Percentiles rank a stretch among this genome's conserved stretches.
Conservation (phyloP, 2,329 filamentous ascomycete genomes). For the Emericellopsis atlantica region DNA sequence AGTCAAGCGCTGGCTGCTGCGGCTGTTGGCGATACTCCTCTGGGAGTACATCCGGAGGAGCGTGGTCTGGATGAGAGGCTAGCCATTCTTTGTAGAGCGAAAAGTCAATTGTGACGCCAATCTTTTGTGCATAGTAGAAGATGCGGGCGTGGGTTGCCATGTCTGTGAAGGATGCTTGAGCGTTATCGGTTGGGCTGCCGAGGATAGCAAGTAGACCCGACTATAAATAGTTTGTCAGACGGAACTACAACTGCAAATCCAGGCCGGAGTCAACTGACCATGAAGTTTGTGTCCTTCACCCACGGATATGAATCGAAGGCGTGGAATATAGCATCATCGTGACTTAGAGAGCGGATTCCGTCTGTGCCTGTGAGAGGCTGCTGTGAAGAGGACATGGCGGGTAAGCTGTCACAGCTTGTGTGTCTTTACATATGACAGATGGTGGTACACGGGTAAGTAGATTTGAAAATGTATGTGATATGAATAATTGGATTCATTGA, state of each 20-base stretch:
- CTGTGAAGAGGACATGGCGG: conserved; percentile 5
- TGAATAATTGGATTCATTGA: no score
- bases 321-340: conserved; percentile 34
- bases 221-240: conserved; percentile 13
- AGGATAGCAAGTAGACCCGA: conserved; percentile 53
- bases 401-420: no score
- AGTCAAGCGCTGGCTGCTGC: conserved; percentile 17
- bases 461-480: no score
- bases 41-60: conserved; percentile 21
- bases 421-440: no score
- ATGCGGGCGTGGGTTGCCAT: conserved; percentile 54
- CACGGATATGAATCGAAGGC: conserved; percentile 56
- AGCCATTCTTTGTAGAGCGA: conserved; percentile 56
- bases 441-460: no score
- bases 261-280: conserved; percentile 27
- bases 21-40: conserved; percentile 14
- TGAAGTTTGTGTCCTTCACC: conserved; percentile 55
- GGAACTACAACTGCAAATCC: not conserved
- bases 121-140: conserved; percentile 49
- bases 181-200: conserved; percentile 31
- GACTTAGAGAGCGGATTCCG: conserved; percentile 23
- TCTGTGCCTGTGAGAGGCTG: conserved; percentile 16
- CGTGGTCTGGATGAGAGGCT: conserved; percentile 17
- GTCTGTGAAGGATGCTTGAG: conserved; percentile 36
- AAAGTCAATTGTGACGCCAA: conserved; percentile 48